phyloP scores from a whole-genome alignment of 306 rosid genomes.

The Dryas drummondii region DNA sequence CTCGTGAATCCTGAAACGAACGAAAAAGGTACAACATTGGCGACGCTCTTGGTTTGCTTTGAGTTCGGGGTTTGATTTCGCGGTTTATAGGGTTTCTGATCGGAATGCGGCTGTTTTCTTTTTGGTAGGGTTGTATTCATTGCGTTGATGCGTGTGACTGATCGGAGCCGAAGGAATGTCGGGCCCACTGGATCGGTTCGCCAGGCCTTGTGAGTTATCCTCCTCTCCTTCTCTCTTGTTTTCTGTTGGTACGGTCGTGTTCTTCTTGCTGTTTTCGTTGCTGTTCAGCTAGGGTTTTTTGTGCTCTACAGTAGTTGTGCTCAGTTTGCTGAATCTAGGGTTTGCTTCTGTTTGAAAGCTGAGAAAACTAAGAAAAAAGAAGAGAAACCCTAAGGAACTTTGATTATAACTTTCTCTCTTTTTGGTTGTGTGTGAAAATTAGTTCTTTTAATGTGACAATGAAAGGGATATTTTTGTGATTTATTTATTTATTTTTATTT shows the following conservation, averaged over 20 bases:
- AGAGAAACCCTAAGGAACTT: background rate
- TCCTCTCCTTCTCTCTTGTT: background rate
- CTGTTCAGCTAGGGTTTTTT: background rate
- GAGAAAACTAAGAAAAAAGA: background rate
- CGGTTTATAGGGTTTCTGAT: constrained; percentile 40
- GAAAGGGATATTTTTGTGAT: background rate
- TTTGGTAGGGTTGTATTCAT: constrained; percentile 5
- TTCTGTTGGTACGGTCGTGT: background rate
- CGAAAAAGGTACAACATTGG: no score
- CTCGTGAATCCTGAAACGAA: constrained; percentile 18
- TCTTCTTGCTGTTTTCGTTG: background rate
- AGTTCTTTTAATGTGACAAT: background rate
- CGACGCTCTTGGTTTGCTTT: background rate
- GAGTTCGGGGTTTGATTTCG: background rate
- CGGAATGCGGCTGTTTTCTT: constrained; percentile 23
- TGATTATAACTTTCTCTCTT: background rate
- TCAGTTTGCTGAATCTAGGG: constrained; percentile 25
- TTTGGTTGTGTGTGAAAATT: background rate
- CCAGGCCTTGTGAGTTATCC: constrained; percentile 67
- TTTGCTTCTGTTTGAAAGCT: constrained; percentile 17
- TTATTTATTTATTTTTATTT: background rate
- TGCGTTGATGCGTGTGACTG: constrained; percentile 23
- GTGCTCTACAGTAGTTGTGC: constrained; percentile 1
- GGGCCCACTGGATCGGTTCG: constrained; percentile 72
- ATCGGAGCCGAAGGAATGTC: constrained; percentile 47